Base-by-base conservation (phyloP, 371 early-diverging fungal genomes). In the Umbelopsis sp. region DNA sequence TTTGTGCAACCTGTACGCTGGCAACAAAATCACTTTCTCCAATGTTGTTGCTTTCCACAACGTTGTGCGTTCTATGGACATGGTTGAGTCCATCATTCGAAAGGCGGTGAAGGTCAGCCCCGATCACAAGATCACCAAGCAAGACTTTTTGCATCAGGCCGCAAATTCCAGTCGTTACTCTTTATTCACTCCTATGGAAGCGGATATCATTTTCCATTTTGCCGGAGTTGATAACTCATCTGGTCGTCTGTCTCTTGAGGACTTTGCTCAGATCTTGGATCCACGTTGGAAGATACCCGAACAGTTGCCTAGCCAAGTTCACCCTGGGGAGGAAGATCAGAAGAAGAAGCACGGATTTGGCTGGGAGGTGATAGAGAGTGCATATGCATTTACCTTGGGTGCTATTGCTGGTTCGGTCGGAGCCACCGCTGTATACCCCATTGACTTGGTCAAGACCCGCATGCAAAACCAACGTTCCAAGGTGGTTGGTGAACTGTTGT, bases 381-480 rank as follows among this genome's bases (percentile, higher is more conserved):
- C 77, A 22, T 86, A 93, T 72, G 87, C 89, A 51, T 98, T 98
- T 76, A 71, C 87, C 16, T 81, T 97, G 20, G 99, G 97, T 32
- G 90, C 97, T 1, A 86, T 98, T 75, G 96, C 95, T 68, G 99
- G 99, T 76, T 96, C 97, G 20, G 91, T 98, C 24, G 99, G 98
- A 66, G 98, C 98, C 6, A 93, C 96, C 2, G 92, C 92, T 65
- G 97, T 98, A 29, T 98, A 98, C 75, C 99, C 99, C 18, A 97
- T 98, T 65, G 99, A 98, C 83, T 80, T 98, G 68, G 98, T 98
- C 69, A 98, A 98, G 80, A 98, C 99, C 0, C 89, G 99, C 63
- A 96, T 98, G 97, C 99, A 98, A 77, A 98, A 98, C 80, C 98
- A 98, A 75, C 90, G 99, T 37, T 90, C 93, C 45, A 90, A 89